Conservation (phyloP, 352 stramenopile genomes). For the Globisporangium heterothallicum region DNA sequence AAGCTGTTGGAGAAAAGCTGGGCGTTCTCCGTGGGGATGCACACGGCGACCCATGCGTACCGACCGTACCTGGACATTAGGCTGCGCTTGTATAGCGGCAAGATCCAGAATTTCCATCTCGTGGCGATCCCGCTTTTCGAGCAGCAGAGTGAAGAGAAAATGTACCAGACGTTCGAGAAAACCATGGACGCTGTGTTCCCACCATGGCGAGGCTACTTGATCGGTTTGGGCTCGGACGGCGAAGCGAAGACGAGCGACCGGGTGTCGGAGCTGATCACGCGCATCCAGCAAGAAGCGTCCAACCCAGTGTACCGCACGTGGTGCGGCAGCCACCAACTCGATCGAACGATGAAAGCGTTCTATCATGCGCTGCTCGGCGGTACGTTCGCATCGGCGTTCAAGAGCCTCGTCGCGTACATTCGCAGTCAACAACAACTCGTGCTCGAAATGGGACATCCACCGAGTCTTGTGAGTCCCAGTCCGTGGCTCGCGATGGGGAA, state of each 20-base stretch:
- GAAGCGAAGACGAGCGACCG: conserved; percentile 22
- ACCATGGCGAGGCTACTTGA: conserved; percentile 27
- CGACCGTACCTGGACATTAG: conserved; percentile 39
- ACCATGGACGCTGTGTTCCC: conserved; percentile 31
- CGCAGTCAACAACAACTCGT: conserved; percentile 25
- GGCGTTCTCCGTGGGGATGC: conserved; percentile 45
- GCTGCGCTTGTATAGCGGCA: conserved; percentile 29
- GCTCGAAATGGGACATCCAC: conserved; percentile 21
- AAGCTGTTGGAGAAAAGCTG: conserved; percentile 32
- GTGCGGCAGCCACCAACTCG: conserved; percentile 26
- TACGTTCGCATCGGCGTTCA: conserved; percentile 31
- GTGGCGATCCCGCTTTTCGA: conserved; percentile 32
- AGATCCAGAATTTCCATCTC: conserved; percentile 37
- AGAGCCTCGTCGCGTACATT: conserved; percentile 26
- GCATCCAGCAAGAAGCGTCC: conserved; percentile 22
- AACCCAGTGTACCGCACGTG: conserved; percentile 26
- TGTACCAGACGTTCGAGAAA: conserved; percentile 27
- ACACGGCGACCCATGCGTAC: conserved; percentile 16
- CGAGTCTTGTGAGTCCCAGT: conserved; percentile 13
- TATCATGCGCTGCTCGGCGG: conserved; percentile 36
- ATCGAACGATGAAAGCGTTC: conserved; percentile 33
- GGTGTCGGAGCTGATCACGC: conserved; percentile 25
- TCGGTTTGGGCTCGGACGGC: conserved; percentile 31
- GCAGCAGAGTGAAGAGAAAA: conserved; percentile 24
- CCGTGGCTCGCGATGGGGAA: conserved; percentile 28